Conservation (phyloP, 2,329 filamentous ascomycete genomes). For the Pestalotiopsis sp. region DNA sequence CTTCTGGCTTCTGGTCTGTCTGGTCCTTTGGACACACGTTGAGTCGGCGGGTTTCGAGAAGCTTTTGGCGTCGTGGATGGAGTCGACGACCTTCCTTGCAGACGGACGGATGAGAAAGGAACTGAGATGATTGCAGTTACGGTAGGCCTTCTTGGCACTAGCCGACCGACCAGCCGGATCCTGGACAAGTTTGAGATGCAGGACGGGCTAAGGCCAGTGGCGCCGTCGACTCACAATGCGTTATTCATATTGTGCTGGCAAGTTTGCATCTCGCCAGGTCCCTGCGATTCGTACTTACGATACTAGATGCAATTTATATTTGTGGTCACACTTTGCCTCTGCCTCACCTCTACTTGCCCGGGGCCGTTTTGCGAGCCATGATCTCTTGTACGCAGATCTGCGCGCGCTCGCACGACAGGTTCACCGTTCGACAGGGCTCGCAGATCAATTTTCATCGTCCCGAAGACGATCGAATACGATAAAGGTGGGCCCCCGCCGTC, state of each 20-base stretch:
- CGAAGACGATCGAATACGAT: not conserved
- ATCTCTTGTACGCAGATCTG: not conserved
- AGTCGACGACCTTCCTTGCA: not conserved
- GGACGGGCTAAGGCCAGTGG: not conserved
- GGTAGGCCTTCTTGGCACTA: constrained; percentile 4
- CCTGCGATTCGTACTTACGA: not conserved
- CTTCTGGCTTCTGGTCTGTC: not conserved
- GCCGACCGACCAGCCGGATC: not conserved
- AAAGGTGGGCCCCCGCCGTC: not conserved
- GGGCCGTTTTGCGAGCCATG: not conserved
- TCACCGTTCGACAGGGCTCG: not conserved
- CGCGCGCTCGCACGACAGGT: not conserved
- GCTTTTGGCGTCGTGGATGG: constrained; percentile 10
- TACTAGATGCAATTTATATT: not conserved
- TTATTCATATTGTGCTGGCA: not conserved
- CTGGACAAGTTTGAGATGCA: constrained; percentile 2
- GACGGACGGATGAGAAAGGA: not conserved
- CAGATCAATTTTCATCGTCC: not conserved
- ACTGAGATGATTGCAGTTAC: not conserved
- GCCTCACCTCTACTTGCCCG: not conserved
- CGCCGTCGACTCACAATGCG: not conserved
- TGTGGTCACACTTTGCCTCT: not conserved
- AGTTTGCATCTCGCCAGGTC: not conserved
- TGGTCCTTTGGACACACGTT: not conserved
- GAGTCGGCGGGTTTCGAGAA: constrained; percentile 26